Evolutionary conservation across 2,329 filamentous ascomycete genomes (phyloP), one percentile per base, ranked within the genome.

Genomic region (Chaetoscypha palmicola): DNA sequence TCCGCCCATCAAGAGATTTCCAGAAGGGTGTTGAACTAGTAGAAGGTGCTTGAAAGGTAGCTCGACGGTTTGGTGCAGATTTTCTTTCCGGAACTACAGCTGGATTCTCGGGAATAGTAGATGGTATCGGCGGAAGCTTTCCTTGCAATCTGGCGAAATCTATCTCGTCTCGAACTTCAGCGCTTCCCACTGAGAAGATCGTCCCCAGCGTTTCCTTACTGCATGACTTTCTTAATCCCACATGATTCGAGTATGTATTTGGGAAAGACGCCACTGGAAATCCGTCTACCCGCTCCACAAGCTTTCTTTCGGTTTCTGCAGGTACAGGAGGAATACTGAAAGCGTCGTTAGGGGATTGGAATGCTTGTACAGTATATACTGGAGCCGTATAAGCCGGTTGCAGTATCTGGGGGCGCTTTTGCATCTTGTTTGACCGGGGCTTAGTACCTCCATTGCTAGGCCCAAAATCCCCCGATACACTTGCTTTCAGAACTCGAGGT

Each of bases 191-290:
- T 2, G 54, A 57, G 14, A 57, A 55, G 4, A 58, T 58, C 2
- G 56, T 61, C 1, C 46, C 50, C 12, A 60, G 41, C 8, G 58
- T 61, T 32, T 62, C 59, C 28, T 58, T 60, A 28, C 50, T 48
- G 5, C 28, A 39, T 34, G 38, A 41, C 26, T 41, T 50, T 36
- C 49, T 44, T 22, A 56, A 16, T 8, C 22, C 37, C 9, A 42
- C 36, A 17, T 35, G 42, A 2, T 35, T 41, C 5, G 43, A 30
- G 5, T 43, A 38, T 3, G 53, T 58, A 24, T 59, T 58, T 9
- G 55, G 48, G 21, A 58, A 52, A 8, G 28, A 35, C 14, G 44
- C 38, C 1, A 52, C 46, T n/a, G 56, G 55, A 36, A 56, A 55
- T 2, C 28, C 38, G 35, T 52, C 44, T 1, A 56, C 52, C 5